phyloP scores from a whole-genome alignment of 768 basidiomycete genomes.

The Suillus subaureus region DNA sequence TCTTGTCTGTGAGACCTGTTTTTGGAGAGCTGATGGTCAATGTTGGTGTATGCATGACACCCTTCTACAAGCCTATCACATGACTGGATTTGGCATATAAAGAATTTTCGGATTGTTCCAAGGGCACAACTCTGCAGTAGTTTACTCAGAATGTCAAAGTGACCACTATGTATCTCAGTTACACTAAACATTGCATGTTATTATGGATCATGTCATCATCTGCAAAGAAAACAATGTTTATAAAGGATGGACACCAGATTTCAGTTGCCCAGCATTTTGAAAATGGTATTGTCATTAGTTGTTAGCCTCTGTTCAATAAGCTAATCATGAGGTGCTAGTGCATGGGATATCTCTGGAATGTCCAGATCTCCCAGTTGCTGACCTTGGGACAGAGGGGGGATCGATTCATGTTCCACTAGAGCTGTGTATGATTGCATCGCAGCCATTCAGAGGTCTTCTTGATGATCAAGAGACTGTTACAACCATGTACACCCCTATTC shows the following conservation, averaged over 20 bases:
- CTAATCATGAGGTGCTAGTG: neutral
- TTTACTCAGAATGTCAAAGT: conserved; percentile 61
- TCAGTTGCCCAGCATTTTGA: neutral
- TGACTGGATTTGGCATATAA: neutral
- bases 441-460: conserved; percentile 63
- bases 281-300: neutral
- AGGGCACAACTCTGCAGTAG: conserved; percentile 44
- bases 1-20: conserved; percentile 42
- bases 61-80: conserved; percentile 41
- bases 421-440: conserved; percentile 30
- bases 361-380: neutral
- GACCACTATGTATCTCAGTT: conserved; percentile 55
- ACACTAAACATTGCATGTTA: conserved; percentile 28
- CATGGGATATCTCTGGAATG: neutral
- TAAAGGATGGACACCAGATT: neutral
- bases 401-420: neutral
- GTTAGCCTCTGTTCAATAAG: neutral
- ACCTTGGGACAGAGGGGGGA: neutral
- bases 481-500: too few species aligned
- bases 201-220: neutral
- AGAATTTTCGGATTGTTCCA: conserved; percentile 22
- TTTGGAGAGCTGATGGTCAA: conserved; percentile 45
- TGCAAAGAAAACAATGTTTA: conserved; percentile 51
- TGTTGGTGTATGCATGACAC: conserved; percentile 45
- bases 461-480: conserved; percentile 58